A percentile compares a stretch with the other conserved stretches of the same genome.
These are phyloP conservation scores for Fusarium palustre DNA, from an alignment of 2,329 filamentous ascomycete species.

Conservation along the genomic window DNA sequence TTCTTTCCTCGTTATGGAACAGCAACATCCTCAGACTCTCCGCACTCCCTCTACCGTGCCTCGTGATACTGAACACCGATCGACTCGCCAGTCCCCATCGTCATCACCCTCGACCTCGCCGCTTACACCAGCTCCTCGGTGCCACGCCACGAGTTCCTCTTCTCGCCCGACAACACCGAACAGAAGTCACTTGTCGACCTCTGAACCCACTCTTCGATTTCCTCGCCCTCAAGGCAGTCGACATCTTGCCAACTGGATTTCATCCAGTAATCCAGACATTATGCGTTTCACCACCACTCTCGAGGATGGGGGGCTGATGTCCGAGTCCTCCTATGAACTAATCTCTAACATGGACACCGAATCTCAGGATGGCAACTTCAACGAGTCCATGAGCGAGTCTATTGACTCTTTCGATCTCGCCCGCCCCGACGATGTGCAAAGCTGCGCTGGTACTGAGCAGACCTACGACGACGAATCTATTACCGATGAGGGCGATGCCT, in stretches of 20 bases:
- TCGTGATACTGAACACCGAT: constrained; percentile 50
- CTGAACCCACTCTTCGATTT: constrained; percentile 66
- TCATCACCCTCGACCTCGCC: constrained; percentile 39
- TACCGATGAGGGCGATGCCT: constrained; percentile 49
- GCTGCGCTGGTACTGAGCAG: constrained; percentile 62
- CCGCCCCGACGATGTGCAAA: constrained; percentile 64
- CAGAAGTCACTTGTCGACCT: constrained; percentile 50
- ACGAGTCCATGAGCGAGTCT: constrained; percentile 63
- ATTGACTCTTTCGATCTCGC: constrained; percentile 62
- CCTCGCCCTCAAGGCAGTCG: constrained; percentile 67
- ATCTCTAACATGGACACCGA: constrained; percentile 66
- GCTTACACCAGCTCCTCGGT: constrained; percentile 40
- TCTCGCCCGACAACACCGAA: constrained; percentile 35
- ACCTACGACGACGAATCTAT: constrained; percentile 59
- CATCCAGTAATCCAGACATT: constrained; percentile 67
- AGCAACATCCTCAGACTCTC: constrained; percentile 51
- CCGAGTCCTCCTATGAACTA: constrained; percentile 69
- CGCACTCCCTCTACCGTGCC: constrained; percentile 46
- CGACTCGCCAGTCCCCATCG: constrained; percentile 39
- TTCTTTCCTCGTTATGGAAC: constrained; percentile 64
- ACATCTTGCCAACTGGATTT: constrained; percentile 70
- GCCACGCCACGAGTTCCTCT: constrained; percentile 30
- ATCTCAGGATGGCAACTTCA: constrained; percentile 62
- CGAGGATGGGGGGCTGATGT: constrained; percentile 62
- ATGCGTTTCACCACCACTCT: constrained; percentile 61